phyloP scores from a whole-genome alignment of 352 stramenopile species.

The Globisporangium canariense region DNA sequence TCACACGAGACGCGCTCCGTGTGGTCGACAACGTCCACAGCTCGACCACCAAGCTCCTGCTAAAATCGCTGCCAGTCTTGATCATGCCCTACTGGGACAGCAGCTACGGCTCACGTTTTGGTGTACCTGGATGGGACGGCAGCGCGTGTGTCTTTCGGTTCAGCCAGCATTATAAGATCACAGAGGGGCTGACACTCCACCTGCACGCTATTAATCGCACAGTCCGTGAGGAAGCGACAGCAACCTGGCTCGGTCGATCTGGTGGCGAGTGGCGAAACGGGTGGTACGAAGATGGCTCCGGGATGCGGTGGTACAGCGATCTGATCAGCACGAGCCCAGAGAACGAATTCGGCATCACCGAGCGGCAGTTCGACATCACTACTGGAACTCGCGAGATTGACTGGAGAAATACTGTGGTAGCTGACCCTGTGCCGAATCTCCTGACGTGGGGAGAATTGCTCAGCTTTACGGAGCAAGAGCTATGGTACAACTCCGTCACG shows the following conservation, averaged over 20 bases:
- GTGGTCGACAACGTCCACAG: constrained; percentile 19
- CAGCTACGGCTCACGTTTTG: constrained; percentile 15
- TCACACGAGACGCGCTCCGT: constrained; percentile 17
- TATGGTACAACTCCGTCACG: not conserved
- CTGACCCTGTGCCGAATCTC: not conserved
- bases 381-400: not conserved
- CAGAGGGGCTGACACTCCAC: not conserved
- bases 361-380: constrained; percentile 22
- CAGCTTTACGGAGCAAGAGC: not conserved
- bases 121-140: constrained; percentile 19
- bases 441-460: not conserved
- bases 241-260: constrained; percentile 17
- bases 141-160: constrained; percentile 17
- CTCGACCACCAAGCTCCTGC: not conserved
- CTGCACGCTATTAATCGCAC: constrained; percentile 8
- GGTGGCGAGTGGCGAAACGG: constrained; percentile 31
- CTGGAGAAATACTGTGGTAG: not conserved
- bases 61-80: constrained; percentile 23
- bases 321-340: not conserved
- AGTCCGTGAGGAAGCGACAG: constrained; percentile 19
- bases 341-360: not conserved
- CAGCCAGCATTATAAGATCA: constrained; percentile 4
- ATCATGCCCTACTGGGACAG: constrained; percentile 40
- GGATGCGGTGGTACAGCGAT: not conserved
- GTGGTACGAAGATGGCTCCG: constrained; percentile 27